Conservation (phyloP, 345 rosid genomes). For the Arabis alpina region DNA sequence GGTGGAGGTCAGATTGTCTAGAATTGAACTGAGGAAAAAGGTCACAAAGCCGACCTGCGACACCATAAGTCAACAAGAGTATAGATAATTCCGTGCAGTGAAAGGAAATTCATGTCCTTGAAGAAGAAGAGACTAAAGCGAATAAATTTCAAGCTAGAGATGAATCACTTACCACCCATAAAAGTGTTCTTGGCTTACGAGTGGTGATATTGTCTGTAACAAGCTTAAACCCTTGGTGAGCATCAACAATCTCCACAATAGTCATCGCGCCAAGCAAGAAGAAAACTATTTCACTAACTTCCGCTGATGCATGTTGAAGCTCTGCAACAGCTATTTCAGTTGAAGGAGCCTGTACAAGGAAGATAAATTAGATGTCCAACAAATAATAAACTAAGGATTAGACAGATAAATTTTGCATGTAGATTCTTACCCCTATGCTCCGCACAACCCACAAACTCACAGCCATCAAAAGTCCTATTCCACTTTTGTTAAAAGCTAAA, state of each 20-base stretch:
- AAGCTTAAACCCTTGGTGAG: constrained; percentile 99
- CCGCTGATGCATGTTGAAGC: constrained; percentile 86
- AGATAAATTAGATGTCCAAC: constrained; percentile 24
- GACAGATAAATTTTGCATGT: not conserved
- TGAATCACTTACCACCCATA: constrained; percentile 84
- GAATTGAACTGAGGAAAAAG: constrained; percentile 88
- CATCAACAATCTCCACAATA: constrained; percentile 95
- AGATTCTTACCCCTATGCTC: constrained; percentile 77
- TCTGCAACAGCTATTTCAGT: constrained; percentile 87
- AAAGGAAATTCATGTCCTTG: not conserved
- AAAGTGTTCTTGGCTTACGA: constrained; percentile 78
- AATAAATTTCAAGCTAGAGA: constrained; percentile 12
- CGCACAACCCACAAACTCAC: constrained; percentile 93
- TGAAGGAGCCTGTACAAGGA: constrained; percentile 86
- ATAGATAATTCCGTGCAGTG: not conserved
- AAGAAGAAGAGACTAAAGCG: constrained; percentile 18
- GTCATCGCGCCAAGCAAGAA: constrained; percentile 99
- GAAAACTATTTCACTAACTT: constrained; percentile 95
- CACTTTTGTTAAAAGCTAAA: constrained; percentile 95
- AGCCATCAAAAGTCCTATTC: constrained; percentile 95
- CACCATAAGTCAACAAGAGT: constrained; percentile 33
- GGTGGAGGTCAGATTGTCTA: constrained; percentile 94
- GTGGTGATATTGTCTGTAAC: constrained; percentile 96
- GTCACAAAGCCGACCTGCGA: constrained; percentile 89
- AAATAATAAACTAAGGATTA: not conserved